Evolutionary conservation across 2,329 filamentous ascomycete species (phyloP).

Genomic region (Pseudogymnoascus sp.): DNA sequence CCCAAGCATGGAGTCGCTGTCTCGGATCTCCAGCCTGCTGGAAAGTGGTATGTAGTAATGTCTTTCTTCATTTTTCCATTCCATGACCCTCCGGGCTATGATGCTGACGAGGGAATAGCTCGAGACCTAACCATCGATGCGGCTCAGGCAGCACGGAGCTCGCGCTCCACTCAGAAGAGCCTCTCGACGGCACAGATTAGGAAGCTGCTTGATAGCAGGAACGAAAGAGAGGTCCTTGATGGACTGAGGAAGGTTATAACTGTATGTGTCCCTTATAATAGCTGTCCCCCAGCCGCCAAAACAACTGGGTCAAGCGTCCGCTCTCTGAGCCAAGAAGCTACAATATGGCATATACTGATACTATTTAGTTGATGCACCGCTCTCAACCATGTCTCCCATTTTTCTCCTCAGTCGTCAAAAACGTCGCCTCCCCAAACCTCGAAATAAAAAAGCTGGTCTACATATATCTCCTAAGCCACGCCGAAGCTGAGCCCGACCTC

Average conservation of each 20-base stretch:
- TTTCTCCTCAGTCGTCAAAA: slow-evolving; percentile 98
- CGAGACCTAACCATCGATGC: slow-evolving; percentile 97
- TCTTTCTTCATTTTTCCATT: background rate
- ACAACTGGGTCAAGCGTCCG: slow-evolving; percentile 13
- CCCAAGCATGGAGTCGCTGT: slow-evolving; percentile 81
- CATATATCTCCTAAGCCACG: slow-evolving; percentile 95
- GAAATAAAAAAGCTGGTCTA: slow-evolving; percentile 98
- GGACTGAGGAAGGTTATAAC: slow-evolving; percentile 83
- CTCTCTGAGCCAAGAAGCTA: slow-evolving; percentile 10
- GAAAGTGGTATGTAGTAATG: slow-evolving; percentile 67
- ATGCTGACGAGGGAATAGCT: slow-evolving; percentile 46
- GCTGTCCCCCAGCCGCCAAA: background rate
- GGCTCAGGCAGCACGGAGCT: slow-evolving; percentile 74
- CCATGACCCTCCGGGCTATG: background rate
- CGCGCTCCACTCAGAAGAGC: slow-evolving; percentile 55
- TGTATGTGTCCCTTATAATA: slow-evolving; percentile 45
- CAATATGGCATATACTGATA: slow-evolving; percentile 10
- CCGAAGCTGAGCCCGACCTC: slow-evolving; percentile 91
- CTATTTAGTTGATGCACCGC: slow-evolving; percentile 84
- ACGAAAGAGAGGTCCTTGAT: slow-evolving; percentile 88
- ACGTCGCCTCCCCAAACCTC: slow-evolving; percentile 86
- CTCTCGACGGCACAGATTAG: slow-evolving; percentile 81
- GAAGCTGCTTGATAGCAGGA: slow-evolving; percentile 88
- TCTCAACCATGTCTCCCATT: slow-evolving; percentile 82
- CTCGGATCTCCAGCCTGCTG: slow-evolving; percentile 85